These are phyloP conservation scores for Hypoxylon sp. DNA, from an alignment of 2,329 filamentous ascomycete genomes.

Conservation along the genomic window DNA sequence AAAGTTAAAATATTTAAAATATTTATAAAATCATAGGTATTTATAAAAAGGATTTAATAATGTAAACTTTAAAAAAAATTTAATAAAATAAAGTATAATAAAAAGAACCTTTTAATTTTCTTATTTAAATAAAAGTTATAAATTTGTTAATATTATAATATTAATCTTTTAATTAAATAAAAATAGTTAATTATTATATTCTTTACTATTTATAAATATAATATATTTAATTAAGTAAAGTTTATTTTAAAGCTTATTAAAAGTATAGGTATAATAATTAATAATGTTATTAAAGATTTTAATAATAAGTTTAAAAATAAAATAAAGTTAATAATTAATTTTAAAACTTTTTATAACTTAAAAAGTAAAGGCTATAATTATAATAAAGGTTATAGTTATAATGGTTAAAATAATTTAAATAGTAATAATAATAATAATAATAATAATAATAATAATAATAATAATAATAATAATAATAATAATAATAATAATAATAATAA, in stretches of 20 bases:
- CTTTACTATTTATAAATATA: not conserved
- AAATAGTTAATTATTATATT: not conserved
- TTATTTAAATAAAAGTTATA: not conserved
- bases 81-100: not conserved
- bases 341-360: not conserved
- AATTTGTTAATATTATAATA: not conserved
- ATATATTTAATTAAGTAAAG: not conserved
- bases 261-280: not conserved
- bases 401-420: not conserved
- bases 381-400: not conserved
- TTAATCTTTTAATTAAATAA: not conserved
- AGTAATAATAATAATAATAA: not conserved
- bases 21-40: too few species aligned
- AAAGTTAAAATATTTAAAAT: not conserved
- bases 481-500: too few species aligned
- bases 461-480: too few species aligned
- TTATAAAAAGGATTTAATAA: too few species aligned
- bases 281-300: not conserved
- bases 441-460: not conserved
- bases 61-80: too few species aligned
- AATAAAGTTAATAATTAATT: not conserved
- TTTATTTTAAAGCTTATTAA: not conserved
- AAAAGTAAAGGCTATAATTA: not conserved
- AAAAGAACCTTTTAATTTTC: not conserved
- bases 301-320: slow-evolving; percentile 6